phyloP scores from a whole-genome alignment of 805 yeast genomes.

The Cyberlindnera meyerae region DNA sequence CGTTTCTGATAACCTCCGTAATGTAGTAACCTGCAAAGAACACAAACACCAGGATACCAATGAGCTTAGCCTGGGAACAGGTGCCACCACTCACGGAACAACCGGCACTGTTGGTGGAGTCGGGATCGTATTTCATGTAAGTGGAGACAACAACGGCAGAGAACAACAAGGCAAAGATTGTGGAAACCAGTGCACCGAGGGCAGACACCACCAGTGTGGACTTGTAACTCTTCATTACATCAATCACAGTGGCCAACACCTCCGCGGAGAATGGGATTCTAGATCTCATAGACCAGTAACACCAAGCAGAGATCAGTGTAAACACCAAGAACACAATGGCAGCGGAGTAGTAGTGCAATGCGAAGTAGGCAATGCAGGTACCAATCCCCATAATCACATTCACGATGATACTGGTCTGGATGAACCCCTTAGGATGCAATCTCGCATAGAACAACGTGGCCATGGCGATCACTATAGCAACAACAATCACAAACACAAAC shows the following conservation, averaged over 20 bases:
- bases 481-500: constrained; percentile 58
- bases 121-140: constrained; percentile 71
- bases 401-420: constrained; percentile 60
- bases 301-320: constrained; percentile 57
- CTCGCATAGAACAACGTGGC: constrained; percentile 59
- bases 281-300: constrained; percentile 66
- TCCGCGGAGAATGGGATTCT: constrained; percentile 74
- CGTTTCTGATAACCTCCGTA: constrained; percentile 75
- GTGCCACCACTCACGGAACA: constrained; percentile 48
- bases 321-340: constrained; percentile 71
- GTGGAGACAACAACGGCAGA: constrained; percentile 66
- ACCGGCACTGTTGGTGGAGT: constrained; percentile 39
- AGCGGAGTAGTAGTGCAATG: constrained; percentile 67
- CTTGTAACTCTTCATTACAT: constrained; percentile 70
- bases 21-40: constrained; percentile 81
- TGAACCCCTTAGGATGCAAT: constrained; percentile 59
- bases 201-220: constrained; percentile 58
- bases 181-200: constrained; percentile 54
- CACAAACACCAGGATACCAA: constrained; percentile 67
- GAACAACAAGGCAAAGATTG: constrained; percentile 62
- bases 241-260: constrained; percentile 65
- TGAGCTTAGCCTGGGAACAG: constrained; percentile 54
- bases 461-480: constrained; percentile 54
- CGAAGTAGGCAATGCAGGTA: constrained; percentile 70
- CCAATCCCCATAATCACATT: constrained; percentile 69